Evolutionary conservation across 1,284 basidiomycete genomes (phyloP).

Genomic region (Sporisorium reilianum): DNA sequence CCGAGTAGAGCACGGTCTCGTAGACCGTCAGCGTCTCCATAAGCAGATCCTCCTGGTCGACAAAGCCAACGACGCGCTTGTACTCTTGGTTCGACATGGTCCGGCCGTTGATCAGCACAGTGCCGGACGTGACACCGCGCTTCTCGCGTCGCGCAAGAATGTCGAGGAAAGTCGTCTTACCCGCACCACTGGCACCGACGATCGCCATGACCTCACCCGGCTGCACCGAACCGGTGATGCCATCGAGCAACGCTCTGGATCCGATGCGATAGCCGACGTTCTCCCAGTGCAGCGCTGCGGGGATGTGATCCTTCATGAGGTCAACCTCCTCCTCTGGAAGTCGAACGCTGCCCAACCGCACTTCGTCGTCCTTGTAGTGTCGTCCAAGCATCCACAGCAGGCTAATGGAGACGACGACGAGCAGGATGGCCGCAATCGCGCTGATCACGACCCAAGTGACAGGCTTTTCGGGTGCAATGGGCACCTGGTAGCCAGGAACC

Average conservation of each 20-base stretch:
- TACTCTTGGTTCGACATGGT: slow-evolving; percentile 81
- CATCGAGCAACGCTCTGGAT: slow-evolving; percentile 79
- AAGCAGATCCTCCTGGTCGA: slow-evolving; percentile 97
- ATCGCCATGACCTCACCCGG: slow-evolving; percentile 94
- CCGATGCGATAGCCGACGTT: slow-evolving; percentile 78
- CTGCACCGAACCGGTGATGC: slow-evolving; percentile 87
- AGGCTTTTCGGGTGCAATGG: slow-evolving; percentile 36
- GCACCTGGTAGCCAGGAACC: slow-evolving; percentile 78
- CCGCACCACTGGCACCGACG: slow-evolving; percentile 93
- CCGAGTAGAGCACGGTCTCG: slow-evolving; percentile 94
- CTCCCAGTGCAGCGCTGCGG: slow-evolving; percentile 89
- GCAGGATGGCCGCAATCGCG: slow-evolving; percentile 78
- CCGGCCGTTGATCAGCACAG: slow-evolving; percentile 86
- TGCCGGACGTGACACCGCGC: slow-evolving; percentile 80
- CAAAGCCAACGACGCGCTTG: slow-evolving; percentile 88
- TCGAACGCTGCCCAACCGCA: slow-evolving; percentile 37
- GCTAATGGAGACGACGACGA: slow-evolving; percentile 73
- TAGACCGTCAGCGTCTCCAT: slow-evolving; percentile 97
- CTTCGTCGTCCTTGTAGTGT: slow-evolving; percentile 54
- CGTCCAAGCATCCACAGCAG: slow-evolving; percentile 65
- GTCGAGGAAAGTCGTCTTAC: slow-evolving; percentile 95
- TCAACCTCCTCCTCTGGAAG: slow-evolving; percentile 78
- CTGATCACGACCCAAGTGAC: slow-evolving; percentile 82
- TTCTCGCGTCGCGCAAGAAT: slow-evolving; percentile 92
- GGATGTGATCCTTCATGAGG: slow-evolving; percentile 92